Evolutionary conservation across 139 green algal species (phyloP).

Genomic region (Tetraselmis striata): DNA sequence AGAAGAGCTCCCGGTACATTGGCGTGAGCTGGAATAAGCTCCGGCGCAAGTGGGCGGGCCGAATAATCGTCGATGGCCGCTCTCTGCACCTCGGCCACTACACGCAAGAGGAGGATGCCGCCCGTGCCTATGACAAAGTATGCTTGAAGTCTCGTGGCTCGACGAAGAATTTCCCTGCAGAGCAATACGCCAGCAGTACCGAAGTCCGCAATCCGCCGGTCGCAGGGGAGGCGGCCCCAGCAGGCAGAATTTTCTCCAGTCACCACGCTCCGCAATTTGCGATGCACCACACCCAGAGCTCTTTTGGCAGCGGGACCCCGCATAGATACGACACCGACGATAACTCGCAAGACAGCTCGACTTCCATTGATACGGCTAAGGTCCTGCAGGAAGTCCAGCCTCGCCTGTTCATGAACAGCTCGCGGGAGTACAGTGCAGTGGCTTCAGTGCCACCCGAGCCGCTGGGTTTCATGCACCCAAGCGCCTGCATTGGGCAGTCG

Average conservation of each 20-base stretch:
- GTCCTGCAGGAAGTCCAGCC: not conserved
- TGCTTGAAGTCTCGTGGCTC: not conserved
- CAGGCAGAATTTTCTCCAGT: not conserved
- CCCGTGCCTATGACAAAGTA: slow-evolving; percentile 8
- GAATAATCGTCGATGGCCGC: not conserved
- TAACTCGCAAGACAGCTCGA: not conserved
- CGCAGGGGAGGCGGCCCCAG: not conserved
- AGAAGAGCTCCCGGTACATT: not conserved
- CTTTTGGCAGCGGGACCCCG: not conserved
- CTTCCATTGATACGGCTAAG: not conserved
- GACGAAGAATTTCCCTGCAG: slow-evolving; percentile 4
- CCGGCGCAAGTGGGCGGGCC: not conserved
- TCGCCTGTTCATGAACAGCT: not conserved
- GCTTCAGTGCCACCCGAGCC: too few relatives aligned
- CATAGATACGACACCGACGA: not conserved
- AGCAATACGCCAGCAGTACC: not conserved
- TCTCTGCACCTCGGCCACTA: slow-evolving; percentile 4
- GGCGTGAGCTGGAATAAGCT: slow-evolving; percentile 4
- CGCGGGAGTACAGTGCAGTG: too few relatives aligned
- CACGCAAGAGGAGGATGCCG: slow-evolving; percentile 2
- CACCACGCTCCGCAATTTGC: not conserved
- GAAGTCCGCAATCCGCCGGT: not conserved
- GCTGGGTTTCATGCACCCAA: too few relatives aligned
- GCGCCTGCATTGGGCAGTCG: too few relatives aligned
- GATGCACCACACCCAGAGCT: not conserved